A percentile compares a stretch with the other conserved stretches of the same genome.
Conservation (phyloP, 192 early-diverging fungal genomes). For the Linnemannia hyalina region DNA sequence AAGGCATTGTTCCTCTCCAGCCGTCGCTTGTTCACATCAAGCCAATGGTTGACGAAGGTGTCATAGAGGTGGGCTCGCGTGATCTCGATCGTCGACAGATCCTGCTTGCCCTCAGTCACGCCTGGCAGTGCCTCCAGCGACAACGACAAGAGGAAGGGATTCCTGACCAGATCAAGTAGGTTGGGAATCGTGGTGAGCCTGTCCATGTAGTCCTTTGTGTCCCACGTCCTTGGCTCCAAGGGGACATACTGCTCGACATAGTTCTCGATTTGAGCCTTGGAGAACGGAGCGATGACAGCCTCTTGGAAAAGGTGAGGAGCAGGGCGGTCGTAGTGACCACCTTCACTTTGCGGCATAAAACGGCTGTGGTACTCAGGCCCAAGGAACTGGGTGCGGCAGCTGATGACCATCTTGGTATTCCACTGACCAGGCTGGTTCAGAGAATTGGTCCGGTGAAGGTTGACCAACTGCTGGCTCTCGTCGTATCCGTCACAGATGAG, state of each 20-base stretch:
- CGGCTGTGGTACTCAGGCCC: too few relatives aligned
- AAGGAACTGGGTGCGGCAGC: too few relatives aligned
- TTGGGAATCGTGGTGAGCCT: background rate
- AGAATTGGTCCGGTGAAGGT: background rate
- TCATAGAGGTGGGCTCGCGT: background rate
- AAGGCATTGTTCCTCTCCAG: background rate
- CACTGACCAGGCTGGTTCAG: background rate
- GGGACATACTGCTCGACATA: too few relatives aligned
- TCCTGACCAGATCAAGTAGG: background rate
- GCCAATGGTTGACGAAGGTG: background rate
- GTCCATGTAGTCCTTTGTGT: background rate
- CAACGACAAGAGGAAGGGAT: background rate
- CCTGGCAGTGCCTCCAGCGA: background rate
- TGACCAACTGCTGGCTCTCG: background rate
- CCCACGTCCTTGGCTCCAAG: too few relatives aligned
- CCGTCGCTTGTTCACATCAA: background rate
- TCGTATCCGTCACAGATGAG: background rate
- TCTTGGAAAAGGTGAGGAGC: too few relatives aligned
- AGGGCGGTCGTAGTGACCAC: too few relatives aligned
- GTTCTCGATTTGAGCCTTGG: too few relatives aligned
- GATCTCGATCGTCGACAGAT: background rate
- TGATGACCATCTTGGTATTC: slow-evolving; percentile 3
- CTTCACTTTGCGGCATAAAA: too few relatives aligned
- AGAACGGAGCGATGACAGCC: too few relatives aligned
- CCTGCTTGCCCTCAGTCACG: background rate